These are phyloP conservation scores for Taiwanofungus camphoratus DNA, from an alignment of 1,284 basidiomycete species.

Conservation along the genomic window DNA sequence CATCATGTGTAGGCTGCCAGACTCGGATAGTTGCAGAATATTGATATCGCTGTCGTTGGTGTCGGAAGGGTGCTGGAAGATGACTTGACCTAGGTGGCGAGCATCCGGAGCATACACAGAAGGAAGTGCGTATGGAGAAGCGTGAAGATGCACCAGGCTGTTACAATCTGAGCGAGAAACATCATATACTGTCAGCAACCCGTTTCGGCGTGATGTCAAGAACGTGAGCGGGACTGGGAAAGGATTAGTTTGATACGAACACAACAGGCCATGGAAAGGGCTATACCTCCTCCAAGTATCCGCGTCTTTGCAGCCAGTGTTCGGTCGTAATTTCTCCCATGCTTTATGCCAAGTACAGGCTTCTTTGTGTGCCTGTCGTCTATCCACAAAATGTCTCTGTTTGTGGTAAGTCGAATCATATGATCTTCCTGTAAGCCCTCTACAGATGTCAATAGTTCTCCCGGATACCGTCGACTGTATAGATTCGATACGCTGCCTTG, in stretches of 20 bases:
- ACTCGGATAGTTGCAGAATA: conserved; percentile 42
- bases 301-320: conserved; percentile 42
- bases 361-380: conserved; percentile 50
- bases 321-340: conserved; percentile 55
- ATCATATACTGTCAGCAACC: conserved; percentile 58
- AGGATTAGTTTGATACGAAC: conserved; percentile 2
- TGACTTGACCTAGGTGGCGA: conserved; percentile 38
- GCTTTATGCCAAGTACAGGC: conserved; percentile 56
- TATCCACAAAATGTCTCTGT: conserved; percentile 58
- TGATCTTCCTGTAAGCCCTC: conserved; percentile 38
- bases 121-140: conserved; percentile 41
- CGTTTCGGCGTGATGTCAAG: conserved; percentile 52
- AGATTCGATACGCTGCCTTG: conserved; percentile 24
- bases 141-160: conserved; percentile 37
- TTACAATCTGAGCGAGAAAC: conserved; percentile 38
- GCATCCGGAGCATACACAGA: conserved; percentile 25
- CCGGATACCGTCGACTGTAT: conserved; percentile 28
- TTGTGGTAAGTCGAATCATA: conserved; percentile 50
- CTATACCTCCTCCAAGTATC: conserved; percentile 32
- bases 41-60: conserved; percentile 25
- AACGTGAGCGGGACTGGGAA: conserved; percentile 39
- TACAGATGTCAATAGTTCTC: conserved; percentile 45
- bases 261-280: background rate
- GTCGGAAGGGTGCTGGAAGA: conserved; percentile 34
- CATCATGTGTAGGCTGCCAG: conserved; percentile 41